Evolutionary conservation across 495 filamentous ascomycete genomes (phyloP).

Genomic region (Neurospora cerealis): DNA sequence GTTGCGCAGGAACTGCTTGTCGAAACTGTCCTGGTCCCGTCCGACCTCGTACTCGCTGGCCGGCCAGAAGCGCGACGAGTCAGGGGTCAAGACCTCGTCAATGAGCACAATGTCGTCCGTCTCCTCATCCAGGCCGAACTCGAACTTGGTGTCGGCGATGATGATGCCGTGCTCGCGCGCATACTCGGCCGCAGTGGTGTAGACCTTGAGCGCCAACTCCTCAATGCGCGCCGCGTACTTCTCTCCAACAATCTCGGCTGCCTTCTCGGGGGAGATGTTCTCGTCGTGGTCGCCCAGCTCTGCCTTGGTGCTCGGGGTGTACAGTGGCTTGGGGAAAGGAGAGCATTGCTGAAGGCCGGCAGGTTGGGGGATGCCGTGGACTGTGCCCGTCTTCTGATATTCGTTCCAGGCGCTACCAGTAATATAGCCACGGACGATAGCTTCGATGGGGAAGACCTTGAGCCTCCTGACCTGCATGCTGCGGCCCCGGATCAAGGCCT

Average conservation of each 20-base stretch:
- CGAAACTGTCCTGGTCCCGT: conserved; percentile 65
- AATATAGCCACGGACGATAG: conserved; percentile 81
- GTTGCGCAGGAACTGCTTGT: conserved; percentile 86
- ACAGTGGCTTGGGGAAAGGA: conserved; percentile 62
- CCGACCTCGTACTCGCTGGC: conserved; percentile 63
- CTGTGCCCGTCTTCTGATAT: conserved; percentile 57
- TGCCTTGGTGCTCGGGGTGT: conserved; percentile 88
- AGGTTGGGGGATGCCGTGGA: conserved; percentile 65
- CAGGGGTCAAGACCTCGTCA: conserved; percentile 84
- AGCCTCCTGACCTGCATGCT: conserved; percentile 77
- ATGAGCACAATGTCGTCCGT: conserved; percentile 71
- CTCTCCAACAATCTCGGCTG: conserved; percentile 59
- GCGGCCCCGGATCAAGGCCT: conserved; percentile 49
- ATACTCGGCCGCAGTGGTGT: conserved; percentile 63
- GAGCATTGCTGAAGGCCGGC: conserved; percentile 62
- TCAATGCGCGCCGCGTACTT: conserved; percentile 68
- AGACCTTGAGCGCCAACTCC: conserved; percentile 59
- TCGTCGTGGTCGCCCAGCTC: conserved; percentile 75
- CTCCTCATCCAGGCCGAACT: conserved; percentile 59
- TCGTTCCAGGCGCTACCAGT: conserved; percentile 89
- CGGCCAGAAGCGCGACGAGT: conserved; percentile 85
- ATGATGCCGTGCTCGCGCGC: conserved; percentile 75
- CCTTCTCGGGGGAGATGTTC: conserved; percentile 74
- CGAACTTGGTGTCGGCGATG: conserved; percentile 57
- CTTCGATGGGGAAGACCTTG: conserved; percentile 79